These are phyloP conservation scores for Coemansia sp. DNA, from an alignment of 192 early-diverging fungal species.

Conservation along the genomic window DNA sequence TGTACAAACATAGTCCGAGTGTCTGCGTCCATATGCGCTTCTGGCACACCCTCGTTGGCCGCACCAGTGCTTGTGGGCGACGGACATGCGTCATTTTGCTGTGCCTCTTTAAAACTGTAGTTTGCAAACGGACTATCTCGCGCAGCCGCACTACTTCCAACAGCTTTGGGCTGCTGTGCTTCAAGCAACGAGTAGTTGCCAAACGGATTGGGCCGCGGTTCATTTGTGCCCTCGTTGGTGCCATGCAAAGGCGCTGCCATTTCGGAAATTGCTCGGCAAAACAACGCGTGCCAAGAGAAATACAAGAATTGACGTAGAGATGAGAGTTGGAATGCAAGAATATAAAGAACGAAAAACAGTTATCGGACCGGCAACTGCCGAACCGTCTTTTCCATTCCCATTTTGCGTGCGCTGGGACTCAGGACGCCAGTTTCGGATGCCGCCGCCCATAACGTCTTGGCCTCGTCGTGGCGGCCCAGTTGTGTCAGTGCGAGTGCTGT, in stretches of 20 bases:
- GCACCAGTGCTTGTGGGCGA: slow-evolving; percentile 14
- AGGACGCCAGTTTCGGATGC: slow-evolving; percentile 10
- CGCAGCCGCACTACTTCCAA: not conserved
- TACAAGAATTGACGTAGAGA: not conserved
- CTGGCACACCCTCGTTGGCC: not conserved
- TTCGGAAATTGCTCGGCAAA: not conserved
- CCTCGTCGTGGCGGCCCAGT: slow-evolving; percentile 5
- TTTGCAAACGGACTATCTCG: slow-evolving; percentile 39
- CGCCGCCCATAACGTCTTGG: slow-evolving; percentile 22
- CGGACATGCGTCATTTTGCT: slow-evolving; percentile 19
- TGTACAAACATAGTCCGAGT: not conserved
- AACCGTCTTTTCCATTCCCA: slow-evolving; percentile 23
- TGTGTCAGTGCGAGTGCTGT: slow-evolving; percentile 12
- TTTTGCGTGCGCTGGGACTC: not conserved
- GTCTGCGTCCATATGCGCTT: not conserved
- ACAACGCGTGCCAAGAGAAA: too few species aligned
- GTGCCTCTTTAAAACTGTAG: slow-evolving; percentile 51
- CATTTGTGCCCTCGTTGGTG: not conserved
- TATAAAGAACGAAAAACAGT: not conserved
- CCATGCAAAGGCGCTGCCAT: not conserved
- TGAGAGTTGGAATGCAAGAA: slow-evolving; percentile 1
- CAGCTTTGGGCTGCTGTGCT: slow-evolving; percentile 21
- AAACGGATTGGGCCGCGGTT: slow-evolving; percentile 42
- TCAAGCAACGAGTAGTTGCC: slow-evolving; percentile 54
- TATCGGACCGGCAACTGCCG: slow-evolving; percentile 3